Evolutionary conservation across 495 filamentous ascomycete species (phyloP), one percentile per base, ranked within the genome.

Genomic region (Aspergillus bridgeri): DNA sequence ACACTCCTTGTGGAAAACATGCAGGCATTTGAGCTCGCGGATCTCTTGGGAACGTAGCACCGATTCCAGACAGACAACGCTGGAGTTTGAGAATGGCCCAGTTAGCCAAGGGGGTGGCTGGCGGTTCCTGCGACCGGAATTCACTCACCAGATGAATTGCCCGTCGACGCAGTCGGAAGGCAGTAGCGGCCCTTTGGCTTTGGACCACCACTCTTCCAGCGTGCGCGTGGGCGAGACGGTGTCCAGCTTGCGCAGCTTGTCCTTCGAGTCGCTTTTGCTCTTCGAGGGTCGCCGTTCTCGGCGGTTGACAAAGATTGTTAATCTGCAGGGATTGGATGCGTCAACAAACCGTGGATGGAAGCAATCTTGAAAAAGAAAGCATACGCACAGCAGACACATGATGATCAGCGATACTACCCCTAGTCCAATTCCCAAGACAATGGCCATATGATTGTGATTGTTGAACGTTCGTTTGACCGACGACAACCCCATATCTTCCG

Each of bases 1-100:
- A 51, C 76, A 78, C 51, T 77, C 74, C 17, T 70, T 68, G 50
- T 79, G 76, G 51, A 79, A 79, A 15, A 79, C 75, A 51, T 79
- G 76, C 49, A 75, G 61, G 48, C 76, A 79, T 48, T 69, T 72
- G 50, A 79, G 49, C 46, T 79, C 73, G 9, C 72, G 69, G 48
- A 79, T 76, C 48, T 76, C 71, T 42, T 79, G 69, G 2, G 65
- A 60, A 24, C 64, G 72, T 15, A 66, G 60, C 18, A 79, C 76
- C 38, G 71, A 65, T 13, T 79, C 76, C 19, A 79, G 64, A 48
- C 76, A 79, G 22, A 79, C 68, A 1, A 70, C 75, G 56, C 76
- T 79, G 53, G 17, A n/a, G n/a, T n/a, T 8, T 11, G 8, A 42
- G 27, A 20, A 1, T 22, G 13, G 13, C 23, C 6, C 2, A 21